Evolutionary conservation across 1,284 basidiomycete species (phyloP).

Genomic region (Trichosporon sp.): DNA sequence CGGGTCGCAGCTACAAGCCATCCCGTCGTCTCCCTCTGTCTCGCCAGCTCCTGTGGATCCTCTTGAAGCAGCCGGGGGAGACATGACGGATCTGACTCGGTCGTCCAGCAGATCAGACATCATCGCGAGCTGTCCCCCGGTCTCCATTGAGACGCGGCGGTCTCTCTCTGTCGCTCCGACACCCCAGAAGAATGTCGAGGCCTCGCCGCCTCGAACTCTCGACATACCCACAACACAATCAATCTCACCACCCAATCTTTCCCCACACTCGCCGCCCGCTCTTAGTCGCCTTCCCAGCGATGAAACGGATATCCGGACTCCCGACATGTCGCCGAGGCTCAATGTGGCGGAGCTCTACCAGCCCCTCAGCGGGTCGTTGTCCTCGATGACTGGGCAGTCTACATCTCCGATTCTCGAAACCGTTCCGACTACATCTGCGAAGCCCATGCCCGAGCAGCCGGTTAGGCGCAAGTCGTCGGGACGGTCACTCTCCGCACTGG

Average conservation of each 20-base stretch:
- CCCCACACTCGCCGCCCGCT: not conserved
- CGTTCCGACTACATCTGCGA: not conserved
- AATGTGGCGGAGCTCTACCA: not conserved
- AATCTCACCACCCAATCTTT: not conserved
- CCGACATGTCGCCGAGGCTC: not conserved
- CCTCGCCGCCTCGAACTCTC: not conserved
- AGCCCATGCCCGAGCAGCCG: not conserved
- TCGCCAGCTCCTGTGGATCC: not conserved
- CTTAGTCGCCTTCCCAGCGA: not conserved
- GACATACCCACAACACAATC: not conserved
- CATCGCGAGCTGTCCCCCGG: not conserved
- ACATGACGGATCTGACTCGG: not conserved
- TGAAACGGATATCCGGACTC: not conserved
- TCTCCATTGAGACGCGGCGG: not conserved
- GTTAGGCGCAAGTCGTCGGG: not conserved
- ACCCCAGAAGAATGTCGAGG: not conserved
- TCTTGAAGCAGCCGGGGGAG: not conserved
- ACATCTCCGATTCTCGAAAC: not conserved
- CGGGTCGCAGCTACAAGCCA: not conserved
- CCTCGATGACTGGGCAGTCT: not conserved
- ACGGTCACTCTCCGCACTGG: slow-evolving; percentile 32
- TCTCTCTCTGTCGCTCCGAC: not conserved
- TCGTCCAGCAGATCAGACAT: not conserved
- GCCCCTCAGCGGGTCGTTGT: not conserved
- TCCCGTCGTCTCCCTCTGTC: not conserved